Percentiles rank a stretch among this genome's conserved stretches.
Conservation (phyloP, 805 yeast species). For the Nakazawaea wickerhamii region DNA sequence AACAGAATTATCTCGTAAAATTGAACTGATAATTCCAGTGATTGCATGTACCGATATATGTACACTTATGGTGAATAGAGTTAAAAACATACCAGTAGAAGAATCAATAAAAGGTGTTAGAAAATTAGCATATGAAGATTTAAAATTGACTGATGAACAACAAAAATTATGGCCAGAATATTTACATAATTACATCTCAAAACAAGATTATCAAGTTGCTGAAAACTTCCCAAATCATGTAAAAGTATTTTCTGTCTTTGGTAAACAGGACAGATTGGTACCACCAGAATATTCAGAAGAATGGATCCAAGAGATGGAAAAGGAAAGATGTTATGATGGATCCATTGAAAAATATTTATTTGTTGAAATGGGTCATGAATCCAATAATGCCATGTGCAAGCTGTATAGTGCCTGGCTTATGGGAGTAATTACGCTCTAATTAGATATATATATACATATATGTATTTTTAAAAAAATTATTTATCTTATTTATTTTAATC, state of each 20-base stretch:
- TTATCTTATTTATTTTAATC: not conserved
- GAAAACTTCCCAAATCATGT: constrained; percentile 15
- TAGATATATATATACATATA: not conserved
- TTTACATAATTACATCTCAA: constrained; percentile 13
- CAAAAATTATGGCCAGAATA: constrained; percentile 13
- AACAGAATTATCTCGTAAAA: constrained; percentile 30
- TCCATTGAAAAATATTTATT: constrained; percentile 6
- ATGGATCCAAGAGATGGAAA: constrained; percentile 13
- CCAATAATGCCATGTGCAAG: constrained; percentile 12
- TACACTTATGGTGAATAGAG: constrained; percentile 37
- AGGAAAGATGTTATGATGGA: constrained; percentile 10
- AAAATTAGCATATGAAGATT: constrained; percentile 14
- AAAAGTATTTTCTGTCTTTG: constrained; percentile 15
- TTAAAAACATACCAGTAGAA: constrained; percentile 13
- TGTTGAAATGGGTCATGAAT: constrained; percentile 11
- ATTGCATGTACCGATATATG: constrained; percentile 46
- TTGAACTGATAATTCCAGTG: constrained; percentile 40
- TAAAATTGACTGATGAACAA: constrained; percentile 11
- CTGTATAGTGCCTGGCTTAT: constrained; percentile 11
- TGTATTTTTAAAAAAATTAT: not conserved
- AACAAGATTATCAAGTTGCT: constrained; percentile 13
- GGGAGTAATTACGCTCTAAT: constrained; percentile 3
- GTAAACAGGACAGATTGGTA: constrained; percentile 12
- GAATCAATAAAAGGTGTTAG: constrained; percentile 2
- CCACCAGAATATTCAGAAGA: constrained; percentile 12